These are phyloP conservation scores for Rhizophagus prolifer DNA, from an alignment of 192 early-diverging fungal genomes.

Conservation along the genomic window DNA sequence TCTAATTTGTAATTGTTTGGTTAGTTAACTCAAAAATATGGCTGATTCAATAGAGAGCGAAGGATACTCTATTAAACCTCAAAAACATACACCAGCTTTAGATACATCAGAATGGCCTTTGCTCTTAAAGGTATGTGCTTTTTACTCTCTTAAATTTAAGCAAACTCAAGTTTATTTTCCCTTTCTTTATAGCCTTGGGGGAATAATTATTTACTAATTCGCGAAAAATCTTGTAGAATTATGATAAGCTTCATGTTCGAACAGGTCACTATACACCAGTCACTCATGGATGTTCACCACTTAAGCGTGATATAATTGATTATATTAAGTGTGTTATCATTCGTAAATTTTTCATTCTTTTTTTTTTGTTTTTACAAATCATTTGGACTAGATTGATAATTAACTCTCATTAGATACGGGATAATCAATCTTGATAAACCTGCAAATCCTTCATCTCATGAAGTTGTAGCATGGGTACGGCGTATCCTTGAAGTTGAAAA, in stretches of 20 bases:
- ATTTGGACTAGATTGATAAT: background rate
- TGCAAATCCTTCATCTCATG: conserved; percentile 98
- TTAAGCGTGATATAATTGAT: conserved; percentile 88
- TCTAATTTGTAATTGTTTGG: no score
- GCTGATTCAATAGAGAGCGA: background rate
- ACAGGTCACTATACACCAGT: conserved; percentile 99
- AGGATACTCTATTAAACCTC: conserved; percentile 81
- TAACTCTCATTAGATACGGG: conserved; percentile 71
- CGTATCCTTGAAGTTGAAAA: conserved; percentile 97
- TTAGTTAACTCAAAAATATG: no score
- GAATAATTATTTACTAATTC: background rate
- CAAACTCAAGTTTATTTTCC: background rate
- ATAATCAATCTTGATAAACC: conserved; percentile 99
- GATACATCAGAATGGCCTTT: conserved; percentile 96
- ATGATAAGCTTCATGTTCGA: conserved; percentile 95
- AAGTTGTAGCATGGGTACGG: conserved; percentile 99
- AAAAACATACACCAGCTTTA: conserved; percentile 69
- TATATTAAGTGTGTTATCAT: conserved; percentile 66
- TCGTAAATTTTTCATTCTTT: background rate
- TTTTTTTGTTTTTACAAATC: background rate
- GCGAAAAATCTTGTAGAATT: conserved; percentile 62
- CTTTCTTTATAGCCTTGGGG: background rate
- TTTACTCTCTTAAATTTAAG: background rate
- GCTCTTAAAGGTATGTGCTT: conserved; percentile 74
- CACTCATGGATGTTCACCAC: conserved; percentile 88